Conservation (phyloP, 192 early-diverging fungal genomes). For the Coemansia sp. region DNA sequence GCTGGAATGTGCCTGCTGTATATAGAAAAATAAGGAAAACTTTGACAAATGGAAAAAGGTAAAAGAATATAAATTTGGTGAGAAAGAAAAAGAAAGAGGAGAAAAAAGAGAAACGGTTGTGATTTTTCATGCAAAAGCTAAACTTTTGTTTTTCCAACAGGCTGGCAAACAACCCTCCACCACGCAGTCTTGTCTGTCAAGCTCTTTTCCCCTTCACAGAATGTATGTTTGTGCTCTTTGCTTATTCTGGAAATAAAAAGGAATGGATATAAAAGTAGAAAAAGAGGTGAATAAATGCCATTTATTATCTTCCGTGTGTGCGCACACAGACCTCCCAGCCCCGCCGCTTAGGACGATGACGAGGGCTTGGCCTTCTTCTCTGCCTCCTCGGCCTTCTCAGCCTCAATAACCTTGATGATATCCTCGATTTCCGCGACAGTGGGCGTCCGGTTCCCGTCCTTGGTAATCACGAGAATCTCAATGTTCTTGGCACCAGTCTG, state of each 20-base stretch:
- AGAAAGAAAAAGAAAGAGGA: neutral
- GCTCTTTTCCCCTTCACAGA: no score
- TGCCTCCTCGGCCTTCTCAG: slow-evolving; percentile 88
- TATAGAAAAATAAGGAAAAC: neutral
- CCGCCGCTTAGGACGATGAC: slow-evolving; percentile 9
- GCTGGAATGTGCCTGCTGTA: no score
- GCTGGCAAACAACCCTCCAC: no score
- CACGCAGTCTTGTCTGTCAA: no score
- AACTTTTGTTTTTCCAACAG: no score
- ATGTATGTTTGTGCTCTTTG: neutral
- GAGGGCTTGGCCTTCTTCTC: slow-evolving; percentile 66
- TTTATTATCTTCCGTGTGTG: neutral
- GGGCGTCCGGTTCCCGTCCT: slow-evolving; percentile 70
- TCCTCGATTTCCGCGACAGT: slow-evolving; percentile 74
- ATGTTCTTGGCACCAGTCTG: slow-evolving; percentile 99
- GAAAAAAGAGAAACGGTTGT: neutral
- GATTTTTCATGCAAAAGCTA: neutral
- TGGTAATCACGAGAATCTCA: slow-evolving; percentile 91
- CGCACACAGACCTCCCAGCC: neutral
- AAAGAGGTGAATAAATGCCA: slow-evolving; percentile 3
- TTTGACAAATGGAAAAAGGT: neutral
- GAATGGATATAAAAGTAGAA: neutral
- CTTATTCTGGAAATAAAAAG: neutral
- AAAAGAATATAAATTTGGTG: slow-evolving; percentile 1
- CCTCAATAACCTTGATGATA: slow-evolving; percentile 75